Percentiles rank a stretch among this genome's conserved stretches.
phyloP scores from a whole-genome alignment of 345 rosid genomes.

The thale cress (Arabidopsis thaliana) region DNA sequence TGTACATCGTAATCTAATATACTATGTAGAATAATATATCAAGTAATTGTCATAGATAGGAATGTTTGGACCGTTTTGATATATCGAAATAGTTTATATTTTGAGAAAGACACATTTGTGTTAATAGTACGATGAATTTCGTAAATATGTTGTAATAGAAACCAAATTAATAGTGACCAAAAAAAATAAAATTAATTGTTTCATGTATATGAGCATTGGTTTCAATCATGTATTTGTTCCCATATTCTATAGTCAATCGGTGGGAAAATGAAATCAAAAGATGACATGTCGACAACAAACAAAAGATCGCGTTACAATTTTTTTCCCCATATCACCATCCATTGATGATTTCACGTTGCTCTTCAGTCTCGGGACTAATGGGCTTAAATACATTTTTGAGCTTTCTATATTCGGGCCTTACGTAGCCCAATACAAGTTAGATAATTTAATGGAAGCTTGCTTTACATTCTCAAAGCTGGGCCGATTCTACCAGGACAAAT shows the following conservation, averaged over 20 bases:
- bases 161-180: not conserved
- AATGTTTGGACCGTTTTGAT: conserved; percentile 32
- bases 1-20: conserved; percentile 31
- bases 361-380: not conserved
- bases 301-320: no score
- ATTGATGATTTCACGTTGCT: not conserved
- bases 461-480: not conserved
- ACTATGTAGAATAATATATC: not conserved
- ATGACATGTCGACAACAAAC: no score
- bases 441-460: not conserved
- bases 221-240: not conserved
- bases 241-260: not conserved
- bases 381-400: not conserved
- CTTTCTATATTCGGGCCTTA: not conserved
- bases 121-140: not conserved
- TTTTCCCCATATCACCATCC: not conserved
- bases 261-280: not conserved
- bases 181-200: not conserved
- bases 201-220: not conserved
- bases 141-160: not conserved
- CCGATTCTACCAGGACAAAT: not conserved
- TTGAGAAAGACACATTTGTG: conserved; percentile 15
- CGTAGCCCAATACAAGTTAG: not conserved
- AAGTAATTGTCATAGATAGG: not conserved
- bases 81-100: conserved; percentile 6